A percentile compares a stretch with the other conserved stretches of the same genome.
These are phyloP conservation scores for Rhizopogon vesiculosus DNA, from an alignment of 768 basidiomycete genomes.

Conservation along the genomic window DNA sequence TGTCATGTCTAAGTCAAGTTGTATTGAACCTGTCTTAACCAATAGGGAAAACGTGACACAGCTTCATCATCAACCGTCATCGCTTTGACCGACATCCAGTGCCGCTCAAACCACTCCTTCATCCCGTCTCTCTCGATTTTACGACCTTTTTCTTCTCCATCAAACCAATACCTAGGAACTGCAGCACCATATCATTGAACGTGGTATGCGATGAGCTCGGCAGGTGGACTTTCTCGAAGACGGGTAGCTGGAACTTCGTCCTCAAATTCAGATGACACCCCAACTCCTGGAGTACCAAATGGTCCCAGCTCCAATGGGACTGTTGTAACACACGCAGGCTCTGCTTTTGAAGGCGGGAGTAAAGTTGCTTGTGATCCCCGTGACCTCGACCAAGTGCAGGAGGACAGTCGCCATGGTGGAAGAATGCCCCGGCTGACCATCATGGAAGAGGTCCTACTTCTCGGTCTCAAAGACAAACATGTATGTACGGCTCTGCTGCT, in stretches of 20 bases:
- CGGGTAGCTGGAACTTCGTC: slow-evolving; percentile 41
- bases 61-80: slow-evolving; percentile 6
- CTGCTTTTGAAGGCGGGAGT: slow-evolving; percentile 80
- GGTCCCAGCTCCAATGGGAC: slow-evolving; percentile 25
- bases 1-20: no score
- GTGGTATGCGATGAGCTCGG: slow-evolving; percentile 40
- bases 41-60: not conserved
- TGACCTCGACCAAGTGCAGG: slow-evolving; percentile 72
- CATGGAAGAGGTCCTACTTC: slow-evolving; percentile 93
- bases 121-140: not conserved
- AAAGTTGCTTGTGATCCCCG: slow-evolving; percentile 93
- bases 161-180: not conserved
- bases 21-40: no score
- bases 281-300: slow-evolving; percentile 22
- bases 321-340: slow-evolving; percentile 61
- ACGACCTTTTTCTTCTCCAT: not conserved
- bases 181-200: not conserved
- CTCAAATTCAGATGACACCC: slow-evolving; percentile 33
- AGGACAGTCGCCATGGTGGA: slow-evolving; percentile 60
- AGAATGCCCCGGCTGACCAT: slow-evolving; percentile 84
- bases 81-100: slow-evolving; percentile 1
- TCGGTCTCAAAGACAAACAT: slow-evolving; percentile 97
- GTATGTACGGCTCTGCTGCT: slow-evolving; percentile 36
- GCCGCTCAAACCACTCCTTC: not conserved
- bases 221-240: slow-evolving; percentile 53